Evolutionary conservation across 2,329 filamentous ascomycete species (phyloP), one percentile per base, ranked within the genome.

Genomic region (Neurospora sp.): DNA sequence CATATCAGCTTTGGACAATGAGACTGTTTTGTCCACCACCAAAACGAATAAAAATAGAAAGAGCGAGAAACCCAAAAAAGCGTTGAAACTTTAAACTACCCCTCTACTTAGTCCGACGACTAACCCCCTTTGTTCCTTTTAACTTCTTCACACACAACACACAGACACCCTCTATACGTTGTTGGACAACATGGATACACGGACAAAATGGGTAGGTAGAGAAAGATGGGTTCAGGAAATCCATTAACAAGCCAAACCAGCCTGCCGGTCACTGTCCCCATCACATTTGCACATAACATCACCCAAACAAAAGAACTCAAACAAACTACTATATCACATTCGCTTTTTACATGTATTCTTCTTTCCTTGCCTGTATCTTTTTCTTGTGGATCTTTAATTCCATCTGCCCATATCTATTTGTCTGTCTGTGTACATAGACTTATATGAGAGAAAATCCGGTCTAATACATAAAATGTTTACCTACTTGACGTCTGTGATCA

Each of bases 1-100:
- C 73, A 75, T 66, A 69, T 71, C 1, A 72, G 46, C 69, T 76
- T 74, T 57, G 72, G 72, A 11, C 69, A 66, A 69, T 69, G 65
- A 62, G 12, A 52, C 10, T 38, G 23, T 66, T 23, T 36, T 12
- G 66, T 52, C 62, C 19, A 62, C 6, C 6, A 36, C 23, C 15
- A 36, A 17, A 62, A 36, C 52, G 10, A n/a, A 36, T 17, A 8
- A 62, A 17, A 62, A 62, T 62, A 33, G 52, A 28, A 62, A 33
- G 23, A 62, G 12, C 23, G 6, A 17, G 23, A 17, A 62, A 36
- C 1, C 15, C 15, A 36, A 33, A 62, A 62, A 62, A 62, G 23
- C 15, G 28, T 62, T 62, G 52, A 62, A 36, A 33, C 15, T 36
- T 36, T 8, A 33, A 33, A n/a, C 23, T 28, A 17, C 52, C 28